Evolutionary conservation across 129 eudicot species (phyloP), one percentile per base, ranked within the genome.

Genomic region (Flaveria bidentis): DNA sequence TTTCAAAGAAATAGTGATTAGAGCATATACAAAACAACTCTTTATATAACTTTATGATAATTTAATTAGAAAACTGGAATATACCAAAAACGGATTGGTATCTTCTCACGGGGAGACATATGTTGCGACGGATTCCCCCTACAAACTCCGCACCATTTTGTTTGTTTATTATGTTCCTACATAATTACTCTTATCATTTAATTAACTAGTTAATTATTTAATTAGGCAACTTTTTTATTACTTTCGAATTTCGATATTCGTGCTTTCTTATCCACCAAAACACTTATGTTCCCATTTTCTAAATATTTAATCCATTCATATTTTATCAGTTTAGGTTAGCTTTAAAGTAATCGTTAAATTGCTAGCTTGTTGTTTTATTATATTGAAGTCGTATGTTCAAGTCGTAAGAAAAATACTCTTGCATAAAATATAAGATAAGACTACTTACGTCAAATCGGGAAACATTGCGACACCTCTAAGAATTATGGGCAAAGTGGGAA

Each of bases 91-190:
- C n/a, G 50, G 33, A 1, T 17, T 61, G 77, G 77, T 70, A 46
- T 78, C 82, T 63, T 79, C 51, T 72, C 73, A 72, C 78, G 68
- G 83, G 78, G 41, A 63, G 74, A 73, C 64, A 71, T 80, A 80
- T 25, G 84, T 71, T 77, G 71, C 23, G 71, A 74, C 55, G 14
- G 76, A 83, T 85, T 78, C 85, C 76, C 86, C 87, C 83, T 78
- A 78, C 86, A 78, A 76, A 53, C 49, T 28, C 53, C 71, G 36
- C 15, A 71, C 47, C 70, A 68, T 64, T 79, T 67, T 66, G 47
- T 16, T 33, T 30, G 50, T 71, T 47, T 20, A 46, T 28, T 9
- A 23, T 22, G 56, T 71, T 30, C 15, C 6, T 66, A 76, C 58
- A 53, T 68, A 28, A 66, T 51, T 76, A 75, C 57, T 61, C 46